Base-by-base conservation (phyloP, 129 eudicot species). In the Dittrichia graveolens region DNA sequence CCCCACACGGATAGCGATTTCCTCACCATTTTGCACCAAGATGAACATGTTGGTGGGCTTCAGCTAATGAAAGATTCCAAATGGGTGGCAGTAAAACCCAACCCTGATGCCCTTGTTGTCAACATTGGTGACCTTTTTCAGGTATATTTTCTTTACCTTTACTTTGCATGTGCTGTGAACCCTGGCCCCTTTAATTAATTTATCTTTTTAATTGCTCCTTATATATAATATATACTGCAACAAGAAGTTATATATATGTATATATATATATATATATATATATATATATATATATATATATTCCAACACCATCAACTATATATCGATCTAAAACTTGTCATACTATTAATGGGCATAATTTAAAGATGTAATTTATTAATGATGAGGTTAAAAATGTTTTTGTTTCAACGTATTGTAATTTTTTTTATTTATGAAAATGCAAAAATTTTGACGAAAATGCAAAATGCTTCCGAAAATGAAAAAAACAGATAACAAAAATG, bases 1-100 rank as follows among this genome's bases (percentile, higher is more conserved):
- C 95, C 95, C 5, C 95, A 88, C 73, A 88, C 90, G 0, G 95
- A 88, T 45, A 88, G 95, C 63, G 95, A 88, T 83, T 85, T 88
- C 46, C 84, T 88, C 13, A 88, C 95, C 39, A 85, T 88, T 24
- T 84, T 88, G 67, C 95, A 88, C 71, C 95, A 88, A 73, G 95
- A 88, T 53, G 80, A 88, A 72, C 77, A 78, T 44, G 88, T 88
- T 57, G 90, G 90, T 11, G 95, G 95, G 59, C 95, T 88, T 82
- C 90, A 85, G 44, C 89, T 88, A 12, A 85, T 88, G 84, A 88
- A 83, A 73, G 90, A 83, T 74, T 82, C 88, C 75, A 88, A 85
- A 88, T 88, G 95, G 95, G 82, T 85, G 39, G 84, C 90, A 7
- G 90, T 88, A 7, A 88, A 72, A 65, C 95, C 95, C 12, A 82